Evolutionary conservation across 345 rosid species (phyloP), one percentile per base, ranked within the genome.

Genomic region (Linum lewisii): DNA sequence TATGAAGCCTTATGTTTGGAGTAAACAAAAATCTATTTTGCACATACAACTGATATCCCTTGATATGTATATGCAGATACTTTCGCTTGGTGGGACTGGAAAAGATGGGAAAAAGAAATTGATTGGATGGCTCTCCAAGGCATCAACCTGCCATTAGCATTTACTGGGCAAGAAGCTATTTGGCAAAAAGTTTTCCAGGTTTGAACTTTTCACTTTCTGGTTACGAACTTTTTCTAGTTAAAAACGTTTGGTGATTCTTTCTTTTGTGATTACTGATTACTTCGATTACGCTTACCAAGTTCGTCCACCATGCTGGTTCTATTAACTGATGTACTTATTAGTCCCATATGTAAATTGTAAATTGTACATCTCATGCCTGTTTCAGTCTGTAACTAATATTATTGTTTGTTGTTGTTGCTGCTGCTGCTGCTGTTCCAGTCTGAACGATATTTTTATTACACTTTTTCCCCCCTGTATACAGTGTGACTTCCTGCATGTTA

Each of bases 51-150:
- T 42, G 15, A 16, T 2, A 11, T 42, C 7, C 19, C 16, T 51
- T 66, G 45, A 11, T 42, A 1, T 42, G 61, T 65, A 11, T 42
- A 1, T 42, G 61, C 63, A 82, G 88, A 82, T 73, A 70, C 88
- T 67, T 82, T 81, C 74, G 82, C 88, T 58, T 85, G 92, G 92
- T 81, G 92, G 92, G 84, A 79, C 70, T 82, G 88, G 86, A 67
- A 62, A 77, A 80, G 92, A 72, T 82, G 88, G 92, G 88, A 82
- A 74, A 78, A 79, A 54, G 88, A 85, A 76, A 82, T 81, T 61
- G 88, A 82, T 64, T 82, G 92, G 92, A 85, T 85, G 92, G 88
- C 88, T 69, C 77, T 85, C 68, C 88, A 82, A 58, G 88, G 92
- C 22, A 70, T 85, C 76, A 85, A 85, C 64, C 63, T 85, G 67